Conservation (phyloP, 1,139 yeast species). For the Sugiyamaella grinbergsii region DNA sequence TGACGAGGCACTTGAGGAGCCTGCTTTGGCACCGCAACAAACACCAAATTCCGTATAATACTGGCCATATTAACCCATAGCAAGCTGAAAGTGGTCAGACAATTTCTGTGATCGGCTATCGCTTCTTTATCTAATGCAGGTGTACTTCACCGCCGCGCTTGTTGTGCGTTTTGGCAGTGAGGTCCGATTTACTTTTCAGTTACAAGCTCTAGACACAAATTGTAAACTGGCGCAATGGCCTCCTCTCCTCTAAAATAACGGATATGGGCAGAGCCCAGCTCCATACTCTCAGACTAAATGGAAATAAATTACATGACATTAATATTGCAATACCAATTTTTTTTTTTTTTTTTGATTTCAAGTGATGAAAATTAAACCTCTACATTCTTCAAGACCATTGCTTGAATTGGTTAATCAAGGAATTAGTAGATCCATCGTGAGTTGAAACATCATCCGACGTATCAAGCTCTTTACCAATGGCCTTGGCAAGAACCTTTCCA, state of each 20-base stretch:
- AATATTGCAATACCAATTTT: no score
- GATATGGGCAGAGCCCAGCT: neutral
- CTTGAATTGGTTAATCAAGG: slow-evolving; percentile 92
- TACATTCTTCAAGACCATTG: slow-evolving; percentile 65
- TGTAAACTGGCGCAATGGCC: neutral
- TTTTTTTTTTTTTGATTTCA: no score
- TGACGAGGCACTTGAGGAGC: neutral
- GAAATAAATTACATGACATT: no score
- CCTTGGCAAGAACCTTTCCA: slow-evolving; percentile 97
- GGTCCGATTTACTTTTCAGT: neutral
- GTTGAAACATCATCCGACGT: slow-evolving; percentile 55
- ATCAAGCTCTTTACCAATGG: slow-evolving; percentile 83
- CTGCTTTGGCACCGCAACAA: neutral
- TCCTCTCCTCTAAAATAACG: neutral
- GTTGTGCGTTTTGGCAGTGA: neutral
- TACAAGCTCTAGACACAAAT: neutral
- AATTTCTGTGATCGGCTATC: slow-evolving; percentile 1
- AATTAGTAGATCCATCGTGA: slow-evolving; percentile 91
- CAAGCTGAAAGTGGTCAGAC: neutral
- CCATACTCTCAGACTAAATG: no score
- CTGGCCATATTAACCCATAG: slow-evolving; percentile 2
- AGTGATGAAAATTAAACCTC: no score
- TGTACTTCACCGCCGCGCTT: neutral
- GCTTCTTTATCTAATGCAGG: neutral
- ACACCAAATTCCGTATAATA: neutral